Evolutionary conservation across 1,139 yeast genomes (phyloP).

Genomic region (Sugiyamaella sp.): DNA sequence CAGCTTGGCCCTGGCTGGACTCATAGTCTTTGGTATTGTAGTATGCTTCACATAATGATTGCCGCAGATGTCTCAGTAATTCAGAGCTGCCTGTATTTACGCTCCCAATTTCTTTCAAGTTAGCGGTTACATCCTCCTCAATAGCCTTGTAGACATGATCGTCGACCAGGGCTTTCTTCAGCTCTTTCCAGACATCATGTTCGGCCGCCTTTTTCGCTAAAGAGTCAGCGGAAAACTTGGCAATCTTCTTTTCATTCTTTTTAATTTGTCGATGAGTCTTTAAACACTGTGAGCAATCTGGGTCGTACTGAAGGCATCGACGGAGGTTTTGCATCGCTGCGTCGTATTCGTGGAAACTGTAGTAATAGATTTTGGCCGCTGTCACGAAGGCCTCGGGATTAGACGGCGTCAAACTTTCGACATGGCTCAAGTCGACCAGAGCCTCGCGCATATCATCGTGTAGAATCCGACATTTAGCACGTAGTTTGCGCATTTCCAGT

Average conservation of each 20-base stretch:
- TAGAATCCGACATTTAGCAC: conserved; percentile 41
- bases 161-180: conserved; percentile 30
- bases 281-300: conserved; percentile 63
- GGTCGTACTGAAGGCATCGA: conserved; percentile 68
- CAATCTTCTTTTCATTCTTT: conserved; percentile 41
- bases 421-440: conserved; percentile 40
- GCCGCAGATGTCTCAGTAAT: conserved; percentile 44
- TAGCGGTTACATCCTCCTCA: conserved; percentile 19
- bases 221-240: conserved; percentile 25
- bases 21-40: conserved; percentile 44
- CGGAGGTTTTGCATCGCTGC: conserved; percentile 55
- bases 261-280: conserved; percentile 51
- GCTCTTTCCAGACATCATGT: conserved; percentile 43
- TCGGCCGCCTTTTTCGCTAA: conserved; percentile 39
- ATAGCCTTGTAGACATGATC: conserved; percentile 29
- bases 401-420: conserved; percentile 32
- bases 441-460: conserved; percentile 41
- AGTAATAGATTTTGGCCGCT: conserved; percentile 51
- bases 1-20: conserved; percentile 40
- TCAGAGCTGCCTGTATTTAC: conserved; percentile 17
- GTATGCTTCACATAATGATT: conserved; percentile 53
- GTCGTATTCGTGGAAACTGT: conserved; percentile 55
- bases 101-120: conserved; percentile 20
- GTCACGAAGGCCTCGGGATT: conserved; percentile 37
- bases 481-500: conserved; percentile 34